Conservation (phyloP, 176 grass and related monocot species). For the Luzula sylvatica region DNA sequence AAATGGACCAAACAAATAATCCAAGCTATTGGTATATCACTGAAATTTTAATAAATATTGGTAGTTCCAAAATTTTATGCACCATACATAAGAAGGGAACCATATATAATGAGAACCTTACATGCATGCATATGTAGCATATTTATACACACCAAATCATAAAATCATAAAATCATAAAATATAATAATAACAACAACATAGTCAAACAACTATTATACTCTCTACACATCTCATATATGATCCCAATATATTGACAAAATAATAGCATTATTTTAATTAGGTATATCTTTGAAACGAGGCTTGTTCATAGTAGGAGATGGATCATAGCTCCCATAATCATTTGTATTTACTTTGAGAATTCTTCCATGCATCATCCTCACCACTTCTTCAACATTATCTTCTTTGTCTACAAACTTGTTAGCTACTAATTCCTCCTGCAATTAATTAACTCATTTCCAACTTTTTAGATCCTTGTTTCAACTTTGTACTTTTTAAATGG, state of each 20-base stretch:
- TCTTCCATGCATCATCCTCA: conserved; percentile 24
- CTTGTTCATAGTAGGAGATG: conserved; percentile 48
- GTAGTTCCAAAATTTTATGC: background rate
- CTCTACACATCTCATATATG: conserved; percentile 7
- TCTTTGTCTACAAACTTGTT: conserved; percentile 7
- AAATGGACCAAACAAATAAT: no score
- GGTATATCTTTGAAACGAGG: conserved; percentile 81
- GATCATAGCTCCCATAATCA: conserved; percentile 50
- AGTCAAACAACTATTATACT: conserved; percentile 14
- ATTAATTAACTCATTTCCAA: background rate
- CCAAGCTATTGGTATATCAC: no score
- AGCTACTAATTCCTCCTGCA: conserved; percentile 2
- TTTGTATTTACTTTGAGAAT: conserved; percentile 46
- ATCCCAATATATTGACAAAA: conserved; percentile 12
- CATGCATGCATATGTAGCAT: background rate
- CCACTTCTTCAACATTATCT: conserved; percentile 3
- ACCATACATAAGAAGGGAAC: background rate
- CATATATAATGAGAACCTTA: background rate
- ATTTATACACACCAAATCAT: conserved; percentile 2
- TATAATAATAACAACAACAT: background rate
- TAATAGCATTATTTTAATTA: conserved; percentile 14
- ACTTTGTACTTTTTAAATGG: conserved; percentile 1
- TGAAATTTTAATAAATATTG: background rate
- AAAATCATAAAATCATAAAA: background rate
- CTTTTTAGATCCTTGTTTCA: background rate